Percentiles rank a stretch among this genome's conserved stretches.
These are phyloP conservation scores for Hanseniaspora gamundiae DNA, from an alignment of 1,139 yeast genomes.

Conservation along the genomic window DNA sequence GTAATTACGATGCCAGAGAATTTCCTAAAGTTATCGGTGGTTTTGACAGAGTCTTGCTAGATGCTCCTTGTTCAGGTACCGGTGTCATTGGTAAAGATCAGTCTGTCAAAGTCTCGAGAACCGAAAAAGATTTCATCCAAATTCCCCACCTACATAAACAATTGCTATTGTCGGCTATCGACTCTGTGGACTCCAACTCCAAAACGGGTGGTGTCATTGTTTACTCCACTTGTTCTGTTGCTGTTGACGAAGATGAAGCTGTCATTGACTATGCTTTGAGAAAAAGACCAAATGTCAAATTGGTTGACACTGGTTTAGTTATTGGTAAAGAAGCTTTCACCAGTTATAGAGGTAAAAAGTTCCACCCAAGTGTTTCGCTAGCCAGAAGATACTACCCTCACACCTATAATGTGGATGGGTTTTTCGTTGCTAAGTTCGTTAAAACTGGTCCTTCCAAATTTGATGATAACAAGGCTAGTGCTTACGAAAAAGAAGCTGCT, in stretches of 20 bases:
- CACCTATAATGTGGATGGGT: slow-evolving; percentile 96
- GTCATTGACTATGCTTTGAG: slow-evolving; percentile 97
- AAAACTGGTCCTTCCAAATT: slow-evolving; percentile 81
- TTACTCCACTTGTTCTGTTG: slow-evolving; percentile 96
- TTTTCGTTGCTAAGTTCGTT: slow-evolving; percentile 91
- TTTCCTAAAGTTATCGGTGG: slow-evolving; percentile 98
- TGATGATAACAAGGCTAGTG: slow-evolving; percentile 78
- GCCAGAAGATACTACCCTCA: slow-evolving; percentile 98
- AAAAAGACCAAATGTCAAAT: slow-evolving; percentile 90
- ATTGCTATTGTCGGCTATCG: slow-evolving; percentile 84
- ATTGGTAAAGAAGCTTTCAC: slow-evolving; percentile 96
- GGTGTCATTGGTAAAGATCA: slow-evolving; percentile 98
- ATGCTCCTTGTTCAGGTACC: slow-evolving; percentile 99
- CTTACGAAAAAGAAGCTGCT: slow-evolving; percentile 68
- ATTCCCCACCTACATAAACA: slow-evolving; percentile 96
- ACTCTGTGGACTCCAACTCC: slow-evolving; percentile 88
- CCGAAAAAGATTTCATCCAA: slow-evolving; percentile 92
- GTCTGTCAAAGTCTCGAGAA: slow-evolving; percentile 84
- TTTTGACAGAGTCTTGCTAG: slow-evolving; percentile 84
- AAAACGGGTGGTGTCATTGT: slow-evolving; percentile 90
- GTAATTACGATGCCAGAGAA: slow-evolving; percentile 96
- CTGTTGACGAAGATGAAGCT: slow-evolving; percentile 96
- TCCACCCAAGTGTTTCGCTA: slow-evolving; percentile 60
- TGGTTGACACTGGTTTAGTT: slow-evolving; percentile 86
- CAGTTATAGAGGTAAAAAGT: slow-evolving; percentile 84